Base-by-base conservation (phyloP, 257 asterid genomes). In the Fraxinus cuspidata region DNA sequence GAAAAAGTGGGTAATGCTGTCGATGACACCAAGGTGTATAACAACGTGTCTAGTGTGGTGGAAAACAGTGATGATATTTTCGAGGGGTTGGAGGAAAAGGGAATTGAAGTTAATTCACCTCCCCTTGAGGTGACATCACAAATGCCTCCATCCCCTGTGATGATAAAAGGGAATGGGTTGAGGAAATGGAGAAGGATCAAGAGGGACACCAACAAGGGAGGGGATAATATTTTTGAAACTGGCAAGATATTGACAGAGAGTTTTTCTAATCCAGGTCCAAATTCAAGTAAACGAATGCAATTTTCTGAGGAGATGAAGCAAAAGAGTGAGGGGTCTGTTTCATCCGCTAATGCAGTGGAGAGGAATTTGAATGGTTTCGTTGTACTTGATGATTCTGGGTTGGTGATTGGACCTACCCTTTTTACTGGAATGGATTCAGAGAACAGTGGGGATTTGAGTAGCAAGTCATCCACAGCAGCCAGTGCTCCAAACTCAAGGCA, bases 101-200 rank as follows among this genome's bases (percentile, higher is more conserved):
- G 23, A 71, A 78, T 32, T 78, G 80, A 64, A 2, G 60, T 28
- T 7, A 78, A 56, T 58, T 71, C 49, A 19, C 53, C 72, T 7
- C 19, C 28, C 34, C n/a, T 66, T 38, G 78, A 77, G 66, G 63
- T 49, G 64, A 49, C 51, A 29, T 78, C 70, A 25, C 76, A 77
- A 25, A 69, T 27, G 27, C 83, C 75, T 38, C 75, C 69, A 11
- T 76, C 73, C 12, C 23, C 85, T 65, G 4, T 35, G 58, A 66
- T 67, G 5, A 81, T 44, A 56, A 90, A 85, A 74, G 94, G 97
- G 76, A 8, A 69, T 31, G 97, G 97, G 19, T 85, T 94, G 88
- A 92, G 68, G 88, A 94, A 90, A 89, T 92, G 98, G 98, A 88
- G 84, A 82, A 90, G 97, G 89, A 86, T 94, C 70, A 87, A 25